Evolutionary conservation across 768 basidiomycete species (phyloP).

Genomic region (Lyophyllum atratum): DNA sequence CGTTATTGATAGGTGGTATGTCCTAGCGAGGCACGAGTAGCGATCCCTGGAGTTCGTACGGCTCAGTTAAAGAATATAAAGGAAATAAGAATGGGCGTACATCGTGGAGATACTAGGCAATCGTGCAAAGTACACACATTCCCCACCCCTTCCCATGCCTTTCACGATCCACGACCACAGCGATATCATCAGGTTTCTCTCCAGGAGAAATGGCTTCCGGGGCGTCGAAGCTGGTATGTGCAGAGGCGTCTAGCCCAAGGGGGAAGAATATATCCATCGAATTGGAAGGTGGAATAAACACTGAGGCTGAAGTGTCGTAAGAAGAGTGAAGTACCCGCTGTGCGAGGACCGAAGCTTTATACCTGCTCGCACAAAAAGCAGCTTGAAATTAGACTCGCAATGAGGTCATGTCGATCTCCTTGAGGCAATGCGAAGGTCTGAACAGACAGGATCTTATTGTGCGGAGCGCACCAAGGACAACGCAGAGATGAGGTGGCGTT

Average conservation of each 20-base stretch:
- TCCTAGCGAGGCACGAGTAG: neutral
- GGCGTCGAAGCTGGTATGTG: neutral
- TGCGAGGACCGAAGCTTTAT: neutral
- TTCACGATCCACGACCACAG: neutral
- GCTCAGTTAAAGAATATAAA: neutral
- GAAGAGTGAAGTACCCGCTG: neutral
- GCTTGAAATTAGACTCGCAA: neutral
- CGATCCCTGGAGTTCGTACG: neutral
- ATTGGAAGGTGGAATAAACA: neutral
- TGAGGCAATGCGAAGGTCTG: neutral
- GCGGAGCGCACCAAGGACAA: neutral
- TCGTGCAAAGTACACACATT: neutral
- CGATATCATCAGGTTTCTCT: neutral
- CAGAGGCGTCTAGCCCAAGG: neutral
- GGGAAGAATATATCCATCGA: neutral
- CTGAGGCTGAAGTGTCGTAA: neutral
- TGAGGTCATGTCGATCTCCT: neutral
- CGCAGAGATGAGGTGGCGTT: neutral
- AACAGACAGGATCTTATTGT: neutral
- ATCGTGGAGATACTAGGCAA: neutral
- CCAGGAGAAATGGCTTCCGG: neutral
- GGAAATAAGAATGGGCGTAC: neutral
- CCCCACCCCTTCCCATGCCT: neutral
- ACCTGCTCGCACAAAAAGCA: neutral
- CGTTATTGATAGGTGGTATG: too few relatives aligned